Percentiles rank a stretch among this genome's conserved stretches.
These are phyloP conservation scores for Violaceomyces palustris DNA, from an alignment of 1,284 basidiomycete genomes.

Conservation along the genomic window DNA sequence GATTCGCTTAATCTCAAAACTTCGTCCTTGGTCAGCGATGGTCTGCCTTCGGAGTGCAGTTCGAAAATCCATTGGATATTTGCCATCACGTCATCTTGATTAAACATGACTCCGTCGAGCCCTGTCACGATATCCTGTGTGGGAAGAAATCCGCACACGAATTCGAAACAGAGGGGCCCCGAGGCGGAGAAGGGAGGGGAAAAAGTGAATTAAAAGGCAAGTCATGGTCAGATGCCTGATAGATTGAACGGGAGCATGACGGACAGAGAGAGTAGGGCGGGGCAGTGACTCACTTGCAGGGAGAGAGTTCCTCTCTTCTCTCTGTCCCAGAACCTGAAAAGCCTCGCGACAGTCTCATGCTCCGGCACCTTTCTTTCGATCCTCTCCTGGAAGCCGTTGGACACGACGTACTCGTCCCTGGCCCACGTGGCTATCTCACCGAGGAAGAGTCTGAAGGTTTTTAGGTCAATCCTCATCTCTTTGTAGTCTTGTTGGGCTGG, in stretches of 20 bases:
- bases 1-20: slow-evolving; percentile 85
- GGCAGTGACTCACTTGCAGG: slow-evolving; percentile 32
- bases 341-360: slow-evolving; percentile 33
- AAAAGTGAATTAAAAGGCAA: no score
- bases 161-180: no score
- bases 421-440: slow-evolving; percentile 95
- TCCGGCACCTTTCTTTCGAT: slow-evolving; percentile 49
- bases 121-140: slow-evolving; percentile 85
- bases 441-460: slow-evolving; percentile 83
- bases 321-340: slow-evolving; percentile 47
- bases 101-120: slow-evolving; percentile 81
- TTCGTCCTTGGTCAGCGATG: slow-evolving; percentile 90
- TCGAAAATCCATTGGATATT: slow-evolving; percentile 99
- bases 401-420: slow-evolving; percentile 83
- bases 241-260: no score
- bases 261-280: no score
- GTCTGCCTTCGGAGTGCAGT: slow-evolving; percentile 82
- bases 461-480: slow-evolving; percentile 75
- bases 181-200: no score
- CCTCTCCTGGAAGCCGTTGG: slow-evolving; percentile 50
- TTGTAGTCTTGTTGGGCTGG: slow-evolving; percentile 53
- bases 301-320: slow-evolving; percentile 44
- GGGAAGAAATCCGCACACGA: no score
- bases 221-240: not conserved
- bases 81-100: slow-evolving; percentile 74